Percentiles rank a stretch among this genome's conserved stretches.
phyloP scores from a whole-genome alignment of 2,329 filamentous ascomycete species.

The Epichloe uncinata region DNA sequence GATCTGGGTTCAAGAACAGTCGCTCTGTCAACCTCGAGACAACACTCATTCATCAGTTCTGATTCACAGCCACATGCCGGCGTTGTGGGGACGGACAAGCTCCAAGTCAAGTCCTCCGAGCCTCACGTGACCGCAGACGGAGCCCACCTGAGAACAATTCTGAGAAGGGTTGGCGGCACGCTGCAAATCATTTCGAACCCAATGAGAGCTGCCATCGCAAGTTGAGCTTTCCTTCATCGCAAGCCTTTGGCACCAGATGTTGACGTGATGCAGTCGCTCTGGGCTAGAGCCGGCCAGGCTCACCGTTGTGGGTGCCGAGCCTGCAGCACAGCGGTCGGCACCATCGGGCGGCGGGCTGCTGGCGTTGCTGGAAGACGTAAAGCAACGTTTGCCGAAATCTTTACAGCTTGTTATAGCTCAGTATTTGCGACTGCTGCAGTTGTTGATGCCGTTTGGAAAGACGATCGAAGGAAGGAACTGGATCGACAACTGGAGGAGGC shows the following conservation, averaged over 20 bases:
- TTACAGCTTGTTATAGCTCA: conserved; percentile 56
- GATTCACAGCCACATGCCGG: too few relatives aligned
- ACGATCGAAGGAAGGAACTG: conserved; percentile 43
- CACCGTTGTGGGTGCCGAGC: conserved; percentile 50
- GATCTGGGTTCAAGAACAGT: neutral
- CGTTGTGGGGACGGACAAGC: too few relatives aligned
- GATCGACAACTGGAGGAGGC: conserved; percentile 46
- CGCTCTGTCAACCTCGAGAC: too few relatives aligned
- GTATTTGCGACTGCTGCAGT: conserved; percentile 52
- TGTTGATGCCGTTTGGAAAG: conserved; percentile 47
- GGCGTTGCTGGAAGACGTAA: conserved; percentile 36
- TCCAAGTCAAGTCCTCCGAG: too few relatives aligned
- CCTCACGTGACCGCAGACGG: neutral
- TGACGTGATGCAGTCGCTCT: conserved; percentile 51
- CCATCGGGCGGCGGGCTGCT: conserved; percentile 36
- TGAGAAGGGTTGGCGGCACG: too few relatives aligned
- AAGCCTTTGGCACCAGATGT: neutral
- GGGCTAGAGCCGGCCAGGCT: conserved; percentile 52
- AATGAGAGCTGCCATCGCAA: neutral
- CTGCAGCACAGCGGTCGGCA: conserved; percentile 38
- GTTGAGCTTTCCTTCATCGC: neutral
- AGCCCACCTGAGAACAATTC: too few relatives aligned
- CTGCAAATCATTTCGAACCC: neutral
- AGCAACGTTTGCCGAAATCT: conserved; percentile 36
- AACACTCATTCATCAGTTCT: too few relatives aligned